phyloP scores from a whole-genome alignment of 306 rosid genomes.

The Parietaria judaica region DNA sequence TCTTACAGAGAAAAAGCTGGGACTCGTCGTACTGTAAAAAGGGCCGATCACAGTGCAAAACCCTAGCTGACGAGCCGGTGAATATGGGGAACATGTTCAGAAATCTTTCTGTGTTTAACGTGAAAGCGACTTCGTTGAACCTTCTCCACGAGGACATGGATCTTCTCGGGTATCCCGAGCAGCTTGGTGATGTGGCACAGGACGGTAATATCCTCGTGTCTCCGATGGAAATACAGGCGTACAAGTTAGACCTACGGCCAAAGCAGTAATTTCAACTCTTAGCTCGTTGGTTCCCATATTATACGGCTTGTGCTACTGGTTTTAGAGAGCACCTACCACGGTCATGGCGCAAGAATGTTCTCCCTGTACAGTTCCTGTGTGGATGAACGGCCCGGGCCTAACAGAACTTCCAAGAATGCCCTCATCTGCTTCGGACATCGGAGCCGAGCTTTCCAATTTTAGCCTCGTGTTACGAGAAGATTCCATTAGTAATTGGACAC shows the following conservation, averaged over 20 bases:
- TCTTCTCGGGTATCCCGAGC: slow-evolving; percentile 62
- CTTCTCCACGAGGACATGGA: slow-evolving; percentile 82
- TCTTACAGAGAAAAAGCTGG: slow-evolving; percentile 67
- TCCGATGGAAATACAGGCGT: slow-evolving; percentile 91
- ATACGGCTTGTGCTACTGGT: neutral
- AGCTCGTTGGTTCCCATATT: neutral
- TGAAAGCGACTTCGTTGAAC: slow-evolving; percentile 66
- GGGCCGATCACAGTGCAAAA: slow-evolving; percentile 75
- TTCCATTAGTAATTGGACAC: neutral
- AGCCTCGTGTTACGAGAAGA: slow-evolving; percentile 14
- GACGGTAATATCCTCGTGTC: slow-evolving; percentile 66
- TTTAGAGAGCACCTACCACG: no score
- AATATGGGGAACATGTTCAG: slow-evolving; percentile 63
- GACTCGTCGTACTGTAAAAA: slow-evolving; percentile 77
- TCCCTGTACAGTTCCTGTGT: slow-evolving; percentile 19
- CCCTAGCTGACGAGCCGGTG: slow-evolving; percentile 48
- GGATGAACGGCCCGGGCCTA: neutral
- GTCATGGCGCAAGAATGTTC: slow-evolving; percentile 5
- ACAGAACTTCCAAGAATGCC: neutral
- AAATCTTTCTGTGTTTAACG: slow-evolving; percentile 46
- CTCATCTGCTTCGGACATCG: neutral
- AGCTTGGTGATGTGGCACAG: slow-evolving; percentile 45
- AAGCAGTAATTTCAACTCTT: slow-evolving; percentile 21
- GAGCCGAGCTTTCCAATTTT: neutral
- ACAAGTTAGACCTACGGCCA: slow-evolving; percentile 62